phyloP scores from a whole-genome alignment of 2,329 filamentous ascomycete species.

The Cladophialophora chaetospira region DNA sequence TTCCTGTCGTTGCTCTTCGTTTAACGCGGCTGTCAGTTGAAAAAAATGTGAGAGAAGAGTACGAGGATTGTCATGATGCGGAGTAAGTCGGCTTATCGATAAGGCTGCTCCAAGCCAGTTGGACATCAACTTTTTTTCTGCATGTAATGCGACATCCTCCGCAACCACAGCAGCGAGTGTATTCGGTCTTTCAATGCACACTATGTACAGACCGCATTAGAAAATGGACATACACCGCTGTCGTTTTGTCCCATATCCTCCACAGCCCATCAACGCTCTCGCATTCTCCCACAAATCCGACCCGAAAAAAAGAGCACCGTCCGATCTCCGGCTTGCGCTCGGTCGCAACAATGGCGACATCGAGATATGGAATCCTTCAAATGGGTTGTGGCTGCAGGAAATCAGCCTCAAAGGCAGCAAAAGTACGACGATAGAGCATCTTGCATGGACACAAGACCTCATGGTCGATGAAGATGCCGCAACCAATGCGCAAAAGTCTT shows the following conservation, averaged over 20 bases:
- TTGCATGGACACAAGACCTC: constrained; percentile 88
- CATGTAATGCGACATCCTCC: too few relatives aligned
- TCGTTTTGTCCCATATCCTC: constrained; percentile 90
- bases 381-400: constrained; percentile 85
- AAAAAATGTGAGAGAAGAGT: too few relatives aligned
- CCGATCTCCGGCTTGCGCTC: constrained; percentile 73
- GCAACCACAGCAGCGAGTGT: not conserved
- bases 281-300: constrained; percentile 80
- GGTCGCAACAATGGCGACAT: constrained; percentile 94
- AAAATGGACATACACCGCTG: constrained; percentile 95
- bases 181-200: not conserved
- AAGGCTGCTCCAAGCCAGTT: not conserved
- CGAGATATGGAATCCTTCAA: constrained; percentile 92
- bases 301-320: constrained; percentile 56
- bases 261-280: constrained; percentile 88
- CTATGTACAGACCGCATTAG: not conserved
- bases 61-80: too few relatives aligned
- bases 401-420: constrained; percentile 79
- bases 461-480: constrained; percentile 64
- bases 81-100: not conserved
- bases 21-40: too few relatives aligned
- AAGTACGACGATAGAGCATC: constrained; percentile 82
- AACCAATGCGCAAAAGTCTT: constrained; percentile 58
- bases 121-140: not conserved
- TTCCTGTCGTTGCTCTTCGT: too few relatives aligned